Base-by-base conservation (phyloP, 345 rosid genomes). In the Boechera divaricarpa region DNA sequence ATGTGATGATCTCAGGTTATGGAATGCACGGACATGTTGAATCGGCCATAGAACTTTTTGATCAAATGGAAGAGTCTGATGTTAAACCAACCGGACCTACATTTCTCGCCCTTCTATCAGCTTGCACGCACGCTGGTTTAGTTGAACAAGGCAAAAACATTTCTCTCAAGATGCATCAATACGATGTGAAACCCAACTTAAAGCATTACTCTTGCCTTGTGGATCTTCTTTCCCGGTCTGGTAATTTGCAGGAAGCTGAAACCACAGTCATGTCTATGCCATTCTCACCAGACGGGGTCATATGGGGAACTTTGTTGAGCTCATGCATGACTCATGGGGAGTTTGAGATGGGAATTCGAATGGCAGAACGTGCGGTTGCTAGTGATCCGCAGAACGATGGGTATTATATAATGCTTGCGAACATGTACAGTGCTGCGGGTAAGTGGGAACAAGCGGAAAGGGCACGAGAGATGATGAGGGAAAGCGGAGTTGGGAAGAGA, bases 141-240 rank as follows among this genome's bases (percentile, higher is more conserved):
- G 84, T 87, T n/a, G 85, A 84, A 75, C 84, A 88, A 80, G 91
- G 93, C 77, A 87, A 81, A 70, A 38, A 33, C 39, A 63, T 86
- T 1, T 82, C 88, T 49, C 31, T 42, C 12, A 86, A 81, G 81
- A 87, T 87, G 93, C 69, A 86, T 5, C 36, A 63, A 35, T 77
- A 85, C 80, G 75, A 77, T 24, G 28, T 86, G 67, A 81, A 82
- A 76, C 91, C 96, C 0, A 83, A 65, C 67, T 48, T 90, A 74
- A 90, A 90, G 81, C 93, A 90, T 79, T 90, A 85, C 82, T 79
- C 96, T 65, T 88, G 93, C 67, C 71, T 87, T 38, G 87, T 85
- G 58, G 91, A 90, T 82, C 88, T 88, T 74, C 85, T 90, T 31
- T 85, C 91, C 53, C 82, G 89, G 84, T 86, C 91, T 41, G 93